These are phyloP conservation scores for Mrakia blollopis DNA, from an alignment of 768 basidiomycete species.

Conservation along the genomic window DNA sequence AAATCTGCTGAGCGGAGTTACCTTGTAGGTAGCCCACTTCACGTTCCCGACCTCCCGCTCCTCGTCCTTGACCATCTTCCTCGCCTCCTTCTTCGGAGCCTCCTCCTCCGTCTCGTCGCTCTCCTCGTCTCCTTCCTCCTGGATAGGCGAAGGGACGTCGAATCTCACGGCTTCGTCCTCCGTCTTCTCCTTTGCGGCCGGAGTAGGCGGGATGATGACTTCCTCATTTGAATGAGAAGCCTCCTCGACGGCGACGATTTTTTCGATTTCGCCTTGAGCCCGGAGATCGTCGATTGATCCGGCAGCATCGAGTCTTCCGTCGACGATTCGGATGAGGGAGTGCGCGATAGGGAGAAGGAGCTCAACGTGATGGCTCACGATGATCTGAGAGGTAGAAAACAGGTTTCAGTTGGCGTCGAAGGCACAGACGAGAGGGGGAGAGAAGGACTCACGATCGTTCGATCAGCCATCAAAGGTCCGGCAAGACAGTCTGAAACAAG, in stretches of 20 bases:
- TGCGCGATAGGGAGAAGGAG: slow-evolving; percentile 68
- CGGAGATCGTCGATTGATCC: slow-evolving; percentile 64
- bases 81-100: slow-evolving; percentile 24
- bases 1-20: background rate
- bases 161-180: slow-evolving; percentile 40
- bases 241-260: slow-evolving; percentile 54
- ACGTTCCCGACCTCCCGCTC: slow-evolving; percentile 74
- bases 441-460: slow-evolving; percentile 45
- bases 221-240: slow-evolving; percentile 33
- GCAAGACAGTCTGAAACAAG: slow-evolving; percentile 36
- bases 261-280: slow-evolving; percentile 57
- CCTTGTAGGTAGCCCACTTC: slow-evolving; percentile 62
- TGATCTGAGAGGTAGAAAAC: slow-evolving; percentile 36
- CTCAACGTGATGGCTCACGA: slow-evolving; percentile 78
- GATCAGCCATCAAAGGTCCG: slow-evolving; percentile 41
- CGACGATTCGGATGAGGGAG: slow-evolving; percentile 72
- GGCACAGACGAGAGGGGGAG: background rate
- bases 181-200: background rate
- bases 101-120: slow-evolving; percentile 36
- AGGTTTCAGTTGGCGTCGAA: too few species aligned
- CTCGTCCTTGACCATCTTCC: slow-evolving; percentile 66
- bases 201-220: slow-evolving; percentile 11
- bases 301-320: slow-evolving; percentile 72
- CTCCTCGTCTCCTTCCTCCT: slow-evolving; percentile 38
- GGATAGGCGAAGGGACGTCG: slow-evolving; percentile 39